phyloP scores from a whole-genome alignment of 2,329 filamentous ascomycete species.

The Tolypocladium capitatum region DNA sequence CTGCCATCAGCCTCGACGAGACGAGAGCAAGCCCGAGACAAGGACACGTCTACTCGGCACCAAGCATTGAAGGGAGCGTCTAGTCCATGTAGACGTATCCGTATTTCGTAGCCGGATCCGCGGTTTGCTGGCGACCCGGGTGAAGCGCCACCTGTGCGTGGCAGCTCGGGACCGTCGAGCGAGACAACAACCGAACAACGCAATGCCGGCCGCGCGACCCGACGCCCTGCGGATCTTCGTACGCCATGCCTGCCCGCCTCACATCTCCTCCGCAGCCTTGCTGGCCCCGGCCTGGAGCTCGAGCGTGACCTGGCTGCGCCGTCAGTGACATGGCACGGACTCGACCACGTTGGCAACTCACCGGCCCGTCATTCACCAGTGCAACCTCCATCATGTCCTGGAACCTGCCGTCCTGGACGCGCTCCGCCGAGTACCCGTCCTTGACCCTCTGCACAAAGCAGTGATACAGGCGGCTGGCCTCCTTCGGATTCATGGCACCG shows the following conservation, averaged over 20 bases:
- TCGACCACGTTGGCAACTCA: constrained; percentile 19
- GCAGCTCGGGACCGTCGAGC: not conserved
- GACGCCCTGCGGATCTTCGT: not conserved
- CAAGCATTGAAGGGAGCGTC: not conserved
- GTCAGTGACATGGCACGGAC: not conserved
- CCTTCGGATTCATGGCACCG: constrained; percentile 63
- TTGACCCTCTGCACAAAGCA: constrained; percentile 69
- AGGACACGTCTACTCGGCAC: not conserved
- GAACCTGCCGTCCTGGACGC: constrained; percentile 90
- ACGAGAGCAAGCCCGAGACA: not conserved
- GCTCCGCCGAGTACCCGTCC: constrained; percentile 55
- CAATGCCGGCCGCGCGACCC: not conserved
- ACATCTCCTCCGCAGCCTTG: constrained; percentile 1
- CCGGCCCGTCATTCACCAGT: constrained; percentile 72
- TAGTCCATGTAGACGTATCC: not conserved
- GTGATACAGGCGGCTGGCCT: constrained; percentile 72
- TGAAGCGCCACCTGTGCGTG: not conserved
- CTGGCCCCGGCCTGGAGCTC: constrained; percentile 7
- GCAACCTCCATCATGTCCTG: constrained; percentile 99
- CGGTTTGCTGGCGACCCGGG: not conserved
- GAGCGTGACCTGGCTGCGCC: constrained; percentile 9
- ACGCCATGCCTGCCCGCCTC: not conserved
- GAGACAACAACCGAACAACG: not conserved
- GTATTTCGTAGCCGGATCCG: not conserved
- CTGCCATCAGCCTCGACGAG: not conserved